Evolutionary conservation across 2,329 filamentous ascomycete species (phyloP), one percentile per base, ranked within the genome.

Genomic region (Aplosporella prunicola): DNA sequence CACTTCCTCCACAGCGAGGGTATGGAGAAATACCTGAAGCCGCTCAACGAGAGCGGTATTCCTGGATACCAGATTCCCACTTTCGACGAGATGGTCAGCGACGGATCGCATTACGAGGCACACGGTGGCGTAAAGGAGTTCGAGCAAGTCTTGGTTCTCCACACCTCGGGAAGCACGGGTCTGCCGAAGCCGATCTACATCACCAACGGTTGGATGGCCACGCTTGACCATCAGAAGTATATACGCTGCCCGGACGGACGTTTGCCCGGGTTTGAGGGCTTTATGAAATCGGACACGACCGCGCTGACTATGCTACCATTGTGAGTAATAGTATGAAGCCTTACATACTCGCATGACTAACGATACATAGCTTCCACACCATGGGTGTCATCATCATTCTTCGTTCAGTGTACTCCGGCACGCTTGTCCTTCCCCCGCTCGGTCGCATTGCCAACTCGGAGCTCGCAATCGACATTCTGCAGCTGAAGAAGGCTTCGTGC

Each of bases 81-180:
- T 15, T 16, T 34, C 5, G 23, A 39, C 5, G 30, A 33, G 24
- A 28, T 39, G 29, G 5, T 39, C 3, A 25, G 18, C 9, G 31
- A 23, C 9, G 26, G 25, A 25, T 20, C 18, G 3, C 20, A 24
- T 4, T 10, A 22, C 10, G 25, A 29, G 20, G 25, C 15, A 6
- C 10, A 14, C 2, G 18, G 17, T 16, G 9, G 14, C 4, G 27
- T 16, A 29, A 29, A 29, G 27, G 30, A 32, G 13, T 29, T 16
- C 13, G 54, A 60, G 30, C 46, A 43, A 2, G 31, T 54, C 16
- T 34, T 50, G 1, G 45, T 57, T 4, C 16, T 60, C 26, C 57
- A 60, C 39, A 55, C 58, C 2, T 57, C 52, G 11, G 58, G 58
- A 3, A 53, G 55, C 1, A 62, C 57, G 1, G 57, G 58, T 3